Conservation (phyloP, 1,284 basidiomycete species). For the Xerocomus tenax region DNA sequence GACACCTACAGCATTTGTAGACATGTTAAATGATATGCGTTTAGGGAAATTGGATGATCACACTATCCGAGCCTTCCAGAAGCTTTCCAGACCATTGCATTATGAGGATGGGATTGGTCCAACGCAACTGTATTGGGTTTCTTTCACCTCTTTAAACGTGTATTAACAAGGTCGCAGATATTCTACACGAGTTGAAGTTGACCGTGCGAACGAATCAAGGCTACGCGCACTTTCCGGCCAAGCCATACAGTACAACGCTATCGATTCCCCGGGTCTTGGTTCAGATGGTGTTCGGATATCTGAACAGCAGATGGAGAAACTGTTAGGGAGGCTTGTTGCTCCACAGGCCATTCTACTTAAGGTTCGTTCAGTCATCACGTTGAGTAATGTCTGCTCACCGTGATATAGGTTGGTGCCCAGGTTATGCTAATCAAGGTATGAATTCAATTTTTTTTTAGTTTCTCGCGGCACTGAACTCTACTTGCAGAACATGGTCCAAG, state of each 20-base stretch:
- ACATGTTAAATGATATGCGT: slow-evolving; percentile 88
- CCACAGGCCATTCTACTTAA: slow-evolving; percentile 23
- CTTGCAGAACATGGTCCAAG: slow-evolving; percentile 44
- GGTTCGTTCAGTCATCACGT: slow-evolving; percentile 11
- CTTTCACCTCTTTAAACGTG: background rate
- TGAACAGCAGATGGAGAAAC: slow-evolving; percentile 22
- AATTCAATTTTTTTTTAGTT: background rate
- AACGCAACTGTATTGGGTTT: slow-evolving; percentile 61
- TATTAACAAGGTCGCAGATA: slow-evolving; percentile 21
- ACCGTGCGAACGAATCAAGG: slow-evolving; percentile 27
- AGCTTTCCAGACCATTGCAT: slow-evolving; percentile 50
- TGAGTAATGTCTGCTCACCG: slow-evolving; percentile 7
- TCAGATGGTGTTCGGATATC: slow-evolving; percentile 23
- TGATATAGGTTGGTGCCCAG: slow-evolving; percentile 34
- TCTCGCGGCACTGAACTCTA: background rate
- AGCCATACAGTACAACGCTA: slow-evolving; percentile 18
- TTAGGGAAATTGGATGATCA: slow-evolving; percentile 53
- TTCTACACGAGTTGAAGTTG: slow-evolving; percentile 27
- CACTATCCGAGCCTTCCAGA: slow-evolving; percentile 50
- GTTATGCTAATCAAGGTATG: slow-evolving; percentile 71
- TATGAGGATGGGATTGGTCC: slow-evolving; percentile 71
- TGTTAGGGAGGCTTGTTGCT: slow-evolving; percentile 25
- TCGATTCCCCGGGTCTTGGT: slow-evolving; percentile 21
- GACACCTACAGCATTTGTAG: slow-evolving; percentile 59
- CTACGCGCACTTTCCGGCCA: slow-evolving; percentile 23